Evolutionary conservation across 306 rosid genomes (phyloP), one percentile per base, ranked within the genome.

Genomic region (Lathyrus aphaca): DNA sequence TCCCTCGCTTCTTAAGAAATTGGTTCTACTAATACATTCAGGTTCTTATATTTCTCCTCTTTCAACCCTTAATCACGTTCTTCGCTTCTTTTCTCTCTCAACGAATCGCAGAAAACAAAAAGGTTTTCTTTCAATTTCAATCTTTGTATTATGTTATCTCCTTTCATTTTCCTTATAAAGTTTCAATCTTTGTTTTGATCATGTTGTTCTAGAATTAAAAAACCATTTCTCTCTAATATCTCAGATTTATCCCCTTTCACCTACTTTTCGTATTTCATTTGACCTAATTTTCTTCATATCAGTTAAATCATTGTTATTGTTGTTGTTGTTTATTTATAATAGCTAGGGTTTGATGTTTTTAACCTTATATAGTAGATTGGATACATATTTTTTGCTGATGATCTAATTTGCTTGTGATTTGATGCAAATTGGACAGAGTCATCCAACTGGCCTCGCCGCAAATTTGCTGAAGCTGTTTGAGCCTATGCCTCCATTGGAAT

Each of bases 401-500:
- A 64, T 42, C 23, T 40, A 6, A 12, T 64, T 11, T 46, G 10
- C 49, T 30, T 81, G 68, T 44, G 39, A 25, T 72, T 78, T 44
- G 40, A 38, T 75, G 84, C 86, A 95, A 97, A 95, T 95, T 73
- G 99, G 99, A 66, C 97, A 89, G 90, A 89, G 96, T 80, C 99
- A 95, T 50, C 99, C 99, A 3, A 95, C 99, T 66, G 99, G 99
- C 74, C 87, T 95, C 45, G 91, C 99, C 2, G 19, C 90, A 63
- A 95, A 87, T 50, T 87, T 95, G 15, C 78, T 95, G 84, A 95
- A 89, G 84, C 91, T 95, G n/a, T 95, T 95, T 64, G 99, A 95
- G 82, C 97, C 99, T n/a, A 75, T 97, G 58, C 97, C 90, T 6
- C 99, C 99, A 0, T 68, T 95, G 81, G 96, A 95, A 62, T 95